Base-by-base conservation (phyloP, 2,329 filamentous ascomycete genomes). In the Cercospora nicotianae region DNA sequence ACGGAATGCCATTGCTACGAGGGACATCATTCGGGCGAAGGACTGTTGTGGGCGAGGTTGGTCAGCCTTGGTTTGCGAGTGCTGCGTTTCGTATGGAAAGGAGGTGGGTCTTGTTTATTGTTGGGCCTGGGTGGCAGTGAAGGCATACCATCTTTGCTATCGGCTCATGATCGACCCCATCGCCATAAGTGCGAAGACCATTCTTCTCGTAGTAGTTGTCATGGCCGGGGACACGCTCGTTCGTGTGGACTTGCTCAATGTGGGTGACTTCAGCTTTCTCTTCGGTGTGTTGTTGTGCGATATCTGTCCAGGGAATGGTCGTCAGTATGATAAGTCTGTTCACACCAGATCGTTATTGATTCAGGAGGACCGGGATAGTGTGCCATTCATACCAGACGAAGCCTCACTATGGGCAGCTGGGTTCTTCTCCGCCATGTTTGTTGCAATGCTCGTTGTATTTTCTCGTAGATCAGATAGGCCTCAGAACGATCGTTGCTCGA, bases 151-250 rank as follows among this genome's bases (percentile, higher is more conserved):
- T 59, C 6, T 59, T 59, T 8, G 5, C 55, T 20, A 64, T 82
- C 80, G 18, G 28, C 18, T 59, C 55, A 23, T 36, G 28, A 60
- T 80, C 80, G 36, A 31, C 60, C 30, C 80, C 83, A 72, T 85
- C 82, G 26, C 80, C 82, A 67, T 83, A 80, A 4, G 80, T 82
- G 16, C 81, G 77, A 2, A 83, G 69, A 26, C 81, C 82, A 72
- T 80, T 73, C 67, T 83, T 83, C 69, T 85, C 83, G 1, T 77
- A 53, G 48, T 53, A 53, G 13, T 53, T 28, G 6, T 53, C 48
- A 53, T 53, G 48, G 12, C 48, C 77, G 1, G 77, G 75, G 1
- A 79, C 77, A 33, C 74, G 70, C 45, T 81, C 80, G 66, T 78
- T 78, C 60, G 78, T 80, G 16, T 76, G 75, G 36, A 81, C 67